Conservation (phyloP, 441 rosid species). For the Francoa sonchifolia region DNA sequence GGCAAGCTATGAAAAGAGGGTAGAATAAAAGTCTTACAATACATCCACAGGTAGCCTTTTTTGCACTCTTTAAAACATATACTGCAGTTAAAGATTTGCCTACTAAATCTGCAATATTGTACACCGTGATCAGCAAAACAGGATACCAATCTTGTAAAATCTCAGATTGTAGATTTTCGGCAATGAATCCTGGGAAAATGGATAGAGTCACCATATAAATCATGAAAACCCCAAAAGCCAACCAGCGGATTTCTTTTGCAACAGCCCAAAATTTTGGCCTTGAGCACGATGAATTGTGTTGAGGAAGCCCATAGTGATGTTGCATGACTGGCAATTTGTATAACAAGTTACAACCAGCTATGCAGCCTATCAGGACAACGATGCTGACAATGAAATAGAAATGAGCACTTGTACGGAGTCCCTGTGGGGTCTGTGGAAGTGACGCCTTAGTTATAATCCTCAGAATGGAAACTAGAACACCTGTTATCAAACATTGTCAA, state of each 20-base stretch:
- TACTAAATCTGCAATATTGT: slow-evolving; percentile 54
- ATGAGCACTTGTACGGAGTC: slow-evolving; percentile 63
- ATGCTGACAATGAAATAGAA: slow-evolving; percentile 64
- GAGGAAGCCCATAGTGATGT: slow-evolving; percentile 23
- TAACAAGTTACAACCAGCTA: slow-evolving; percentile 41
- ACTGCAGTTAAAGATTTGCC: slow-evolving; percentile 72
- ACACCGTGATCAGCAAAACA: slow-evolving; percentile 52
- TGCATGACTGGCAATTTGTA: slow-evolving; percentile 67
- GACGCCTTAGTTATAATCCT: slow-evolving; percentile 79
- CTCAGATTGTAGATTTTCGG: slow-evolving; percentile 46
- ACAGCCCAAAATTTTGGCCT: slow-evolving; percentile 32
- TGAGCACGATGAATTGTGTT: slow-evolving; percentile 17
- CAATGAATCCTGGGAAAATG: slow-evolving; percentile 72
- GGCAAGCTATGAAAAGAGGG: slow-evolving; percentile 53
- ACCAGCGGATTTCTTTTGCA: slow-evolving; percentile 42
- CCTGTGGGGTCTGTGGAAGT: slow-evolving; percentile 53
- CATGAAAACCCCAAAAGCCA: slow-evolving; percentile 39
- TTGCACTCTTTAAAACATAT: slow-evolving; percentile 32
- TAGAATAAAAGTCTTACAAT: slow-evolving; percentile 50
- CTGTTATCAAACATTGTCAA: slow-evolving; percentile 28
- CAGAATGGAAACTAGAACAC: slow-evolving; percentile 54
- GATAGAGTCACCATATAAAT: slow-evolving; percentile 65
- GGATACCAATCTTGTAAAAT: slow-evolving; percentile 70
- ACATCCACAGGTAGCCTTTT: slow-evolving; percentile 52
- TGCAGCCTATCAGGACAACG: slow-evolving; percentile 43